Conservation (phyloP, 2,329 filamentous ascomycete species). For the Colletotrichum sp. region DNA sequence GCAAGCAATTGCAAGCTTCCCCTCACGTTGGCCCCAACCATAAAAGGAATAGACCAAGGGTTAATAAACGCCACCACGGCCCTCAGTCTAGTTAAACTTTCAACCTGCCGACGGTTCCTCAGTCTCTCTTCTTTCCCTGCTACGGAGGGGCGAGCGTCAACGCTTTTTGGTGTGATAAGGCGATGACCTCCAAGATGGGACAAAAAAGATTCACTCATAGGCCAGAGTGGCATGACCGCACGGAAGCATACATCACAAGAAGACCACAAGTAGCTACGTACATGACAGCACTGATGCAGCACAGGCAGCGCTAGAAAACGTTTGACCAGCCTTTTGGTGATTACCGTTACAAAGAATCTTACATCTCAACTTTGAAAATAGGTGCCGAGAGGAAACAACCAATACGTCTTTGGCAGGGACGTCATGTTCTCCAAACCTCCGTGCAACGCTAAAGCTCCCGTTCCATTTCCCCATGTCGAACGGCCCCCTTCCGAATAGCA, state of each 20-base stretch:
- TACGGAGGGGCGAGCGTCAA: neutral
- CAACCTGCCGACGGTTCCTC: neutral
- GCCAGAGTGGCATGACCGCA: neutral
- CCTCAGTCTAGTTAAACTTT: neutral
- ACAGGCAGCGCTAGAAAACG: neutral
- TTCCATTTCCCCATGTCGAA: neutral
- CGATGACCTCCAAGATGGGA: neutral
- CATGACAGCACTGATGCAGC: neutral
- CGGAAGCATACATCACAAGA: neutral
- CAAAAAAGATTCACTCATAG: neutral
- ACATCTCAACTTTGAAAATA: neutral
- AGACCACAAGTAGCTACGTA: neutral
- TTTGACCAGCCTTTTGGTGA: neutral
- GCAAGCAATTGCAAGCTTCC: neutral
- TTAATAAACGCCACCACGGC: conserved; percentile 9
- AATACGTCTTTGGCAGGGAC: neutral
- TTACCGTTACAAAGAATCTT: neutral
- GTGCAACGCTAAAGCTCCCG: neutral
- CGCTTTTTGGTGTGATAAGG: neutral
- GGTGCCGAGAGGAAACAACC: neutral
- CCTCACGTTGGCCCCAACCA: neutral
- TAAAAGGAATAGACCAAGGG: neutral
- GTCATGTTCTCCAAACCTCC: neutral
- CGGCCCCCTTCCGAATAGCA: neutral
- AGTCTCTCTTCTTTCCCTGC: neutral